Percentiles rank a stretch among this genome's conserved stretches.
Evolutionary conservation across 2,329 filamentous ascomycete species (phyloP).

Genomic region (Penicillium sp.): DNA sequence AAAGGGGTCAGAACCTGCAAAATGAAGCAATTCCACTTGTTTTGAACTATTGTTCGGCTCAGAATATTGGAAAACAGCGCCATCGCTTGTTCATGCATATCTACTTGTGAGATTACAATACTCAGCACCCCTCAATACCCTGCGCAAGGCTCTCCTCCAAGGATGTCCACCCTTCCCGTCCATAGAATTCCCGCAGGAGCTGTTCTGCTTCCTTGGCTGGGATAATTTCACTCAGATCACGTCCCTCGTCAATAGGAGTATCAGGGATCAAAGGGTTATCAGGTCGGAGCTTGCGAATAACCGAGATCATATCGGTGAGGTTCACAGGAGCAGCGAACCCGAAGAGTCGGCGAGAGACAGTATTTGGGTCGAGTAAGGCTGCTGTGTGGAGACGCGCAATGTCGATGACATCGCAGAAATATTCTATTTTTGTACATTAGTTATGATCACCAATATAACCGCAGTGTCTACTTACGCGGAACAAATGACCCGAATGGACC

Average conservation of each 20-base stretch:
- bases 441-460: neutral
- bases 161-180: slow-evolving; percentile 25
- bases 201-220: slow-evolving; percentile 26
- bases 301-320: slow-evolving; percentile 5
- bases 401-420: slow-evolving; percentile 29
- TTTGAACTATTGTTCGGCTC: no score
- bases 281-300: slow-evolving; percentile 41
- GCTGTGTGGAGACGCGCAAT: slow-evolving; percentile 18
- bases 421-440: slow-evolving; percentile 1
- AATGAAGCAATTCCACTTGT: neutral
- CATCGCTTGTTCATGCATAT: neutral
- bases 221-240: slow-evolving; percentile 26
- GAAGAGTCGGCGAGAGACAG: slow-evolving; percentile 5
- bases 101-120: neutral
- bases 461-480: neutral
- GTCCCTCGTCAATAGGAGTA: slow-evolving; percentile 21
- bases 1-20: no score
- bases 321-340: slow-evolving; percentile 5
- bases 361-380: slow-evolving; percentile 4
- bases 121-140: neutral
- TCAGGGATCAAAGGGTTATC: slow-evolving; percentile 34
- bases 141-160: slow-evolving; percentile 25
- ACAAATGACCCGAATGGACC: neutral
- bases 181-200: slow-evolving; percentile 30
- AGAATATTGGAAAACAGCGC: no score